Base-by-base conservation (phyloP, 495 filamentous ascomycete species). In the Penicillium silybi region DNA sequence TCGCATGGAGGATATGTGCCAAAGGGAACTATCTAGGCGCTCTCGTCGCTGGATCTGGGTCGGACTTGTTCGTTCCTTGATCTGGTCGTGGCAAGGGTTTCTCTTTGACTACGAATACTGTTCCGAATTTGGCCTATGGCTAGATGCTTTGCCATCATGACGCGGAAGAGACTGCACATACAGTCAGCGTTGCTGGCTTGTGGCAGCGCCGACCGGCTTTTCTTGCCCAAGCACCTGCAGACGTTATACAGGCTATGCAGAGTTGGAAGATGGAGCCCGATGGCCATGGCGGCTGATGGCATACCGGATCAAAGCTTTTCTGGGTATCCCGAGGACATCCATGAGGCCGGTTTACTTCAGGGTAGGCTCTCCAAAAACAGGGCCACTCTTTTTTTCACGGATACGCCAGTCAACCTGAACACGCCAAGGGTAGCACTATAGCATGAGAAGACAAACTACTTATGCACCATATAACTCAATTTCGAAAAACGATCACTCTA, bases 1-100 rank as follows among this genome's bases (percentile, higher is more conserved):
- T 83, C 10, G 78, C 75, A 6, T 87, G 83, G 84, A 74, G 74
- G 59, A 69, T 88, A 5, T 74, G 65, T 41, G 80, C 74, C 8
- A 78, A 71, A 61, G 78, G 76, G 19, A 80, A 82, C 52, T 83
- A 72, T 62, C 52, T 86, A 32, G 77, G 75, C 15, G 68, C 69
- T 15, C 50, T 80, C 46, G 63, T 72, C 25, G 62, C 63, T 23
- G 74, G 70, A 7, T 65, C 69, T 53, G 80, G 77, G 32, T 54
- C 48, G 27, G 74, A 72, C 52, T 53, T 81, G 44, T 78, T 80
- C 44, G 54, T 59, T 48, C 59, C 69, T 22, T 70, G 46, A 55
- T 51, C 10, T 19, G 16, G 35, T 16, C 6, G 8, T 49, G 39
- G 2, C 10, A 15, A 11, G 13, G 11, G 1, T 47, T 35, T 44